These are phyloP conservation scores for Aspergillus japonicus DNA, from an alignment of 2,329 filamentous ascomycete genomes.

Conservation along the genomic window DNA sequence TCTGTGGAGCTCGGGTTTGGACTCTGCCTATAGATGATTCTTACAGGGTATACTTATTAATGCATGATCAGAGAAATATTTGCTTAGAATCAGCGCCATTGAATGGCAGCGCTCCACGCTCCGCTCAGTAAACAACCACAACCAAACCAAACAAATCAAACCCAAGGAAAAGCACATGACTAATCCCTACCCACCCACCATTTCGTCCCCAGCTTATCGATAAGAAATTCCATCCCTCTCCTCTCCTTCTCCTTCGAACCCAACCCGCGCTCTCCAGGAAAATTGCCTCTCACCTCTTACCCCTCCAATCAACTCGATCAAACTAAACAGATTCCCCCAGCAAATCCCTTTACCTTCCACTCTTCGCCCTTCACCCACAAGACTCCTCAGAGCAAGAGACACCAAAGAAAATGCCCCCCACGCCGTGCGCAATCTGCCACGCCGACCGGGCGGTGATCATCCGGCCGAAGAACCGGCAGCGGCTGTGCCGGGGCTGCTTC, in stretches of 20 bases:
- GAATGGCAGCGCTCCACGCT: no score
- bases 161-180: background rate
- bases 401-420: slow-evolving; percentile 65
- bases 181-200: background rate
- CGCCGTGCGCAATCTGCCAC: slow-evolving; percentile 73
- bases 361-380: slow-evolving; percentile 3
- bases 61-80: background rate
- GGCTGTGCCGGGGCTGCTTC: slow-evolving; percentile 89
- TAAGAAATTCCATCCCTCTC: background rate
- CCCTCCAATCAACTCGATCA: background rate
- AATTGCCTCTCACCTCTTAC: background rate
- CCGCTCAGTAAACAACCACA: background rate
- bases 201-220: background rate
- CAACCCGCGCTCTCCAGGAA: background rate
- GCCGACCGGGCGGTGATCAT: slow-evolving; percentile 81
- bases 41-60: background rate
- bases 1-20: no score
- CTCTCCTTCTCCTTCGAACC: background rate
- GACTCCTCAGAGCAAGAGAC: slow-evolving; percentile 1
- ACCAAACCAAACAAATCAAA: background rate
- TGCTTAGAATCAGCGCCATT: no score
- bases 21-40: no score
- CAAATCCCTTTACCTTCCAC: background rate
- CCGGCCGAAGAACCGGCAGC: slow-evolving; percentile 89
- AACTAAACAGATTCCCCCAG: background rate